Base-by-base conservation (phyloP, 1,139 yeast genomes). In the Pichia sorboxylosa region DNA sequence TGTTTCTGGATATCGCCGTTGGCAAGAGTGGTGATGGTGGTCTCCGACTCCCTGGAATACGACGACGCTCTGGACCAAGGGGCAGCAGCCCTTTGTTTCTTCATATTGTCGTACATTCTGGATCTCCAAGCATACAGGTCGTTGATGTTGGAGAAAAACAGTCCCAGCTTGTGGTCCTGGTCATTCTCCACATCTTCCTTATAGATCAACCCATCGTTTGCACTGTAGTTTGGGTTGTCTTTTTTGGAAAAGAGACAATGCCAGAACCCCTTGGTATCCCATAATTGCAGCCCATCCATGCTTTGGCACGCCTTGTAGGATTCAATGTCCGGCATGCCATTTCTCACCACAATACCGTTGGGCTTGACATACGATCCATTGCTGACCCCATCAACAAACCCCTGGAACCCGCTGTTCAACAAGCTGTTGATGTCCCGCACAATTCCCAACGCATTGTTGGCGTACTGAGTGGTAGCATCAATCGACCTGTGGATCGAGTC, bases 211-310 rank as follows among this genome's bases (percentile, higher is more conserved):
- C 36, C 39, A 21, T 27, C 29, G 4, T 31, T 34, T 15, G 11
- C n/a, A 4, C 18, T 24, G 24, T 32, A 28, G 4, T 31, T 34
- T 15, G 11, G 13, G 4, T 21, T 24, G 24, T 32, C 30, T 20
- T 35, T 35, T 37, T 65, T 64, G 19, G 94, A 94, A 57, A 85
- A 80, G 34, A 85, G 59, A 55, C 96, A 85, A 48, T 85, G 67
- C 95, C 95, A 85, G 53, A 73, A 68, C 0, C 95, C 95, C 28
- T 66, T 61, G 14, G 71, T 58, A 47, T 81, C 90, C 94, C 94
- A 85, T 7, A 75, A 73, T 1, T 83, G 69, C 13, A 67, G 60
- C 1, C 96, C 96, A 4, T 72, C 58, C 29, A 67, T 61, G 21
- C 68, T 68, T 46, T 66, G 48, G 52, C 96, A 85, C 28, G 69